Base-by-base conservation (phyloP, 2,329 filamentous ascomycete species). In the Thelonectria rubi region DNA sequence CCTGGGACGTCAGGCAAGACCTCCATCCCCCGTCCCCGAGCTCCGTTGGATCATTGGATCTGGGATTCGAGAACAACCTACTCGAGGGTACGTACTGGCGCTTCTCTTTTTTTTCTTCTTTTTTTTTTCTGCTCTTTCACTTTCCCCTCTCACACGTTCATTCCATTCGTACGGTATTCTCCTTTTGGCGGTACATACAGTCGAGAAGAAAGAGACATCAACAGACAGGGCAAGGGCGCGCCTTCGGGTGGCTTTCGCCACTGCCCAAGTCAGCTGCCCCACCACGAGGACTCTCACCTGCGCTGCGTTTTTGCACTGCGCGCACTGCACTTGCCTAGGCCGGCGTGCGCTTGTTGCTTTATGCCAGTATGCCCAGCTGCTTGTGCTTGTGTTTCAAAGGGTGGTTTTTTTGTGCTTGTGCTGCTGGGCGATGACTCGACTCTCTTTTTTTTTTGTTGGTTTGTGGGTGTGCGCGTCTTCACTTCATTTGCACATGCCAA, bases 181-280 rank as follows among this genome's bases (percentile, higher is more conserved):
- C 7, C 51, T 24, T 37, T 48, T 45, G 34, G 42, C 52, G 24
- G 32, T 34, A 34, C 32, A 34, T 3, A 34, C 4, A 24, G n/a
- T n/a, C 24, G 24, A 24, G 24, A 24, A 24, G 24, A 24, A 24
- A 47, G 42, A 24, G 42, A 20, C 42, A 26, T 21, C 43, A 54
- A 39, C 30, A 51, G 57, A 45, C 57, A 60, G 34, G 58, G 47
- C 62, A 55, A 57, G 62, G 58, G 49, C 47, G 52, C 47, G 32
- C 55, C 40, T 60, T 30, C 60, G 63, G 67, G 69, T 68, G 70
- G 69, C 69, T 72, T 71, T 72, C 56, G 72, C 72, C 72, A 73
- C 72, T 65, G 60, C 55, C 66, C 65, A 70, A 74, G 72, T 75
- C 73, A 75, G 72, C 69, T 74, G 72, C 71, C 68, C 72, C 72